phyloP scores from a whole-genome alignment of 2,329 filamentous ascomycete species.

The Aspergillus sp. region DNA sequence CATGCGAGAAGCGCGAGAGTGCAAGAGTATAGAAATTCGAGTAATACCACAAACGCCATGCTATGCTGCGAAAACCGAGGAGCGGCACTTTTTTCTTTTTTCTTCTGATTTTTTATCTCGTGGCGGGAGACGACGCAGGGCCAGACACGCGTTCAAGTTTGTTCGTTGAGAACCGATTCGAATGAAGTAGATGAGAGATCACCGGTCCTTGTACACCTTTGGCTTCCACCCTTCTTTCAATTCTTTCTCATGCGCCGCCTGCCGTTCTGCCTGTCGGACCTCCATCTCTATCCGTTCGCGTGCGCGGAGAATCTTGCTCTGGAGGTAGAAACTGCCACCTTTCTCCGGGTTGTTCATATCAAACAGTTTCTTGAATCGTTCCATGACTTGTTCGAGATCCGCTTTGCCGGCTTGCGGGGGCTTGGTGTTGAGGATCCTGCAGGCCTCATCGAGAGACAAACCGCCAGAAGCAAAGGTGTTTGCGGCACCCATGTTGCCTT shows the following conservation, averaged over 20 bases:
- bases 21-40: neutral
- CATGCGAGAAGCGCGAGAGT: neutral
- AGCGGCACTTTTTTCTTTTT: conserved; percentile 2
- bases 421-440: conserved; percentile 93
- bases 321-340: conserved; percentile 94
- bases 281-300: conserved; percentile 89
- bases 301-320: conserved; percentile 91
- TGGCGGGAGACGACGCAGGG: conserved; percentile 3
- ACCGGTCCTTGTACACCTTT: conserved; percentile 86
- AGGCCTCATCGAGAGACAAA: conserved; percentile 92
- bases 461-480: conserved; percentile 59
- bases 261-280: conserved; percentile 63
- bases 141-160: neutral
- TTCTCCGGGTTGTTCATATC: conserved; percentile 92
- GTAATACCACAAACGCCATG: conserved; percentile 33
- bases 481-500: conserved; percentile 45
- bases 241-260: conserved; percentile 68
- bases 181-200: conserved; percentile 13
- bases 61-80: conserved; percentile 31
- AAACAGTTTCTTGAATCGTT: conserved; percentile 89
- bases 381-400: conserved; percentile 71
- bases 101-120: neutral
- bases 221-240: conserved; percentile 83
- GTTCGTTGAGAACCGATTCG: neutral
- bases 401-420: conserved; percentile 71